Evolutionary conservation across 257 asterid species (phyloP).

Genomic region (Haberlea rhodopensis): DNA sequence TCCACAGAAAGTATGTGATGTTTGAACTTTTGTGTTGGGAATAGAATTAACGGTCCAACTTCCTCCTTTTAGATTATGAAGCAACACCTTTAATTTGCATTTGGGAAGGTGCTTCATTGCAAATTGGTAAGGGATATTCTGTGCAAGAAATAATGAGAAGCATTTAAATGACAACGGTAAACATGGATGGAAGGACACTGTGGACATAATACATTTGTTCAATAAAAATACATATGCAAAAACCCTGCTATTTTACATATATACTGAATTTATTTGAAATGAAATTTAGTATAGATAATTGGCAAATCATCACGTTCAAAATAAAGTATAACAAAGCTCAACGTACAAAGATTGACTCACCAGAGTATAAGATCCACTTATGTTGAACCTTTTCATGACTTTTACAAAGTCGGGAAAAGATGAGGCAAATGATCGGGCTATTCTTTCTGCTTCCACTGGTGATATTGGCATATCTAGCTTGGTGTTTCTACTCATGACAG

Average conservation of each 20-base stretch:
- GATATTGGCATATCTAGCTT: slow-evolving; percentile 55
- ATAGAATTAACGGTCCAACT: slow-evolving; percentile 90
- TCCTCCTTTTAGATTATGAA: too few relatives aligned
- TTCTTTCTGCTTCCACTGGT: slow-evolving; percentile 74
- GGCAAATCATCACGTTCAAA: slow-evolving; percentile 1
- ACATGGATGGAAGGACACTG: slow-evolving; percentile 2
- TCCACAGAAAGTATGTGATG: too few relatives aligned
- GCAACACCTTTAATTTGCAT: too few relatives aligned
- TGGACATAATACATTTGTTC: background rate
- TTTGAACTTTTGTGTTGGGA: slow-evolving; percentile 80
- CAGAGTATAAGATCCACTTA: slow-evolving; percentile 91
- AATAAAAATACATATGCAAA: background rate
- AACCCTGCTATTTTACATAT: background rate
- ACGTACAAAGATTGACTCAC: slow-evolving; percentile 40
- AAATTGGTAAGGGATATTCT: too few relatives aligned
- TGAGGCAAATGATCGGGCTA: slow-evolving; percentile 67
- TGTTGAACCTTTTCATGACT: slow-evolving; percentile 88
- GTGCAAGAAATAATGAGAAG: slow-evolving; percentile 32
- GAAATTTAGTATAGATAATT: background rate
- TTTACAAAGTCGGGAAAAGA: slow-evolving; percentile 64
- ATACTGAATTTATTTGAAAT: too few relatives aligned
- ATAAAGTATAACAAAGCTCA: slow-evolving; percentile 17
- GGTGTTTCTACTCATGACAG: slow-evolving; percentile 30
- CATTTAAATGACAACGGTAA: slow-evolving; percentile 18
- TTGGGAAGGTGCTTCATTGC: too few relatives aligned